Evolutionary conservation across 164 flowering plant genomes (phyloP).

Genomic region (Sextonia rubra): DNA sequence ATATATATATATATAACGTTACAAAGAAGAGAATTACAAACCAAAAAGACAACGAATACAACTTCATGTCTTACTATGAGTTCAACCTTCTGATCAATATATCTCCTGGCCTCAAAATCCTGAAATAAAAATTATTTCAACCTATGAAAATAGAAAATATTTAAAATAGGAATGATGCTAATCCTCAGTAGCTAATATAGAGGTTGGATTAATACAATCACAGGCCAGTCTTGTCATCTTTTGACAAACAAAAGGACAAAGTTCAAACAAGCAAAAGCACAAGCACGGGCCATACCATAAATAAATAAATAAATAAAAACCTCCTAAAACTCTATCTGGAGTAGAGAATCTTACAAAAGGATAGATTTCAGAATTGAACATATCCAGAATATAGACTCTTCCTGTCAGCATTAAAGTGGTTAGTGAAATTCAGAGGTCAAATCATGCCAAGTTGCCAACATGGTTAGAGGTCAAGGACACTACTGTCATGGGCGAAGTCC

Average conservation of each 20-base stretch:
- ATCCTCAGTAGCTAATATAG: no score
- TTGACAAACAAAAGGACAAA: background rate
- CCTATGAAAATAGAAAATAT: background rate
- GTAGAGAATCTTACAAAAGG: conserved; percentile 58
- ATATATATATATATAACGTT: no score
- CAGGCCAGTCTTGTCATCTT: background rate
- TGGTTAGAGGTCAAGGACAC: conserved; percentile 9
- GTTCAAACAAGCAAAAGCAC: no score
- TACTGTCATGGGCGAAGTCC: conserved; percentile 81
- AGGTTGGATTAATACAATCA: no score
- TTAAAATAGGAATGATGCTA: background rate
- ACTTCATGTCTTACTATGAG: conserved; percentile 37
- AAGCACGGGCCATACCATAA: no score
- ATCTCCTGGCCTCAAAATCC: conserved; percentile 74
- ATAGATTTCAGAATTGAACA: conserved; percentile 85
- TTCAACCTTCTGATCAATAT: conserved; percentile 77
- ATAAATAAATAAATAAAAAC: no score
- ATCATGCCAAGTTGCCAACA: background rate
- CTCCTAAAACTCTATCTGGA: background rate
- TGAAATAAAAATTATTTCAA: conserved; percentile 14
- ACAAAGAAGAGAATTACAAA: background rate
- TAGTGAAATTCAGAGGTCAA: conserved; percentile 2
- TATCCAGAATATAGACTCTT: conserved; percentile 84
- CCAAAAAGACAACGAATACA: background rate
- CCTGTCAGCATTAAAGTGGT: conserved; percentile 37